These are phyloP conservation scores for Camillea tinctor DNA, from an alignment of 2,329 filamentous ascomycete species.

Conservation along the genomic window DNA sequence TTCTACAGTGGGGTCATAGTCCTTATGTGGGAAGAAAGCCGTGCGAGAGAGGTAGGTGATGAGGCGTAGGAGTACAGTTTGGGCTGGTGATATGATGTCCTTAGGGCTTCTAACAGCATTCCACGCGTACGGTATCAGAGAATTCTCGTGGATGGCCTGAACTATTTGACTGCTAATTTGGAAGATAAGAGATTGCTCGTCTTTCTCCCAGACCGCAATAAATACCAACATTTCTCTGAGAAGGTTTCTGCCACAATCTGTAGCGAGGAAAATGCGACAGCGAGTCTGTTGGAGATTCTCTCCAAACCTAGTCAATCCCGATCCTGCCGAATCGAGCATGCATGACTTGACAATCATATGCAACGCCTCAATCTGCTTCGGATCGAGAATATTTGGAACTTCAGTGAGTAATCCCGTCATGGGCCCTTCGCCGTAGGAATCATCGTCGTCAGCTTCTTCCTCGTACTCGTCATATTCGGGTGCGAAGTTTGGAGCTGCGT, in stretches of 20 bases:
- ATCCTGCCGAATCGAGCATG: constrained; percentile 79
- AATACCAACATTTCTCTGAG: constrained; percentile 90
- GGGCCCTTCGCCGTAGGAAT: constrained; percentile 76
- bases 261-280: constrained; percentile 83
- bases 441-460: constrained; percentile 60
- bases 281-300: constrained; percentile 88
- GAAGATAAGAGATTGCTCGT: constrained; percentile 91
- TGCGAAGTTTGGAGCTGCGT: constrained; percentile 39
- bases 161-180: constrained; percentile 96
- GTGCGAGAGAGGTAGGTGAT: constrained; percentile 85
- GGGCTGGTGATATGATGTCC: constrained; percentile 92
- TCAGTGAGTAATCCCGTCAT: constrained; percentile 85
- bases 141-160: constrained; percentile 86
- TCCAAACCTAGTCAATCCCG: constrained; percentile 62
- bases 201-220: constrained; percentile 94
- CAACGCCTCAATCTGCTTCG: constrained; percentile 91
- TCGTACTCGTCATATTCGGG: constrained; percentile 53
- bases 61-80: constrained; percentile 88
- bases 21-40: constrained; percentile 39
- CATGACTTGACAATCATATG: constrained; percentile 98
- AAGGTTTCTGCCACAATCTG: constrained; percentile 87
- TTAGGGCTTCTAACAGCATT: constrained; percentile 88
- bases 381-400: constrained; percentile 89
- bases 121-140: constrained; percentile 88
- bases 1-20: constrained; percentile 31